Base-by-base conservation (phyloP, 2,329 filamentous ascomycete genomes). In the Byssothecium circinans region DNA sequence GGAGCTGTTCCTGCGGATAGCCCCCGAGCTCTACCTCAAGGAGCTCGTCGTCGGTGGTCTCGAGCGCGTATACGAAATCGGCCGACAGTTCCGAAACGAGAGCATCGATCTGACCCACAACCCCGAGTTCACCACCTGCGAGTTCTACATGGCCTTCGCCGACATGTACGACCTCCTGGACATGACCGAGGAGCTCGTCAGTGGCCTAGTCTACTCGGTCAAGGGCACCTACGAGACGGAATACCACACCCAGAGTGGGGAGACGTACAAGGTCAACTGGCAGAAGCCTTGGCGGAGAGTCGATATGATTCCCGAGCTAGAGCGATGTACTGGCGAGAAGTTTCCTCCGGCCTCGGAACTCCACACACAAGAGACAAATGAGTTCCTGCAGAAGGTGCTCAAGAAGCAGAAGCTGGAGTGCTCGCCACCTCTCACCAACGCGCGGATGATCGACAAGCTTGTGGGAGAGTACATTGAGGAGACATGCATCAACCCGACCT, bases 11-110 rank as follows among this genome's bases (percentile, higher is more conserved):
- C 87, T 99, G 83, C 87, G 94, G 68, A 85, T 97, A 38, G 94
- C 95, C 1, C 95, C 94, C 1, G 94, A 99, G 75, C 78, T 99
- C 46, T 96, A 95, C 74, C 85, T 99, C 63, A 99, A 99, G 87
- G 90, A 95, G 85, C 80, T 88, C 49, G 88, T 97, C 41, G 92
- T 99, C 25, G 95, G 95, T 65, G 94, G 47, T 38, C 81, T 97
- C 34, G 89, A 96, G 77, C 85, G 89, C 62, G 94, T 99, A 12
- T 99, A 96, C 74, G 94, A 99, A 72, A 84, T 99, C 54, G 94
- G 94, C 56, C 87, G 91, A 58, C 90, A 95, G 70, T 99, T 99
- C 83, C 81, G 94, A 64, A 99, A 99, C 67, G 91, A 96, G 74
- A 86, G 88, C 50, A 87, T 90, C 56, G 90, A 95, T 70, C 78